Evolutionary conservation across 352 stramenopile species (phyloP), one percentile per base, ranked within the genome.

Genomic region (Globisporangium uncinulatum): DNA sequence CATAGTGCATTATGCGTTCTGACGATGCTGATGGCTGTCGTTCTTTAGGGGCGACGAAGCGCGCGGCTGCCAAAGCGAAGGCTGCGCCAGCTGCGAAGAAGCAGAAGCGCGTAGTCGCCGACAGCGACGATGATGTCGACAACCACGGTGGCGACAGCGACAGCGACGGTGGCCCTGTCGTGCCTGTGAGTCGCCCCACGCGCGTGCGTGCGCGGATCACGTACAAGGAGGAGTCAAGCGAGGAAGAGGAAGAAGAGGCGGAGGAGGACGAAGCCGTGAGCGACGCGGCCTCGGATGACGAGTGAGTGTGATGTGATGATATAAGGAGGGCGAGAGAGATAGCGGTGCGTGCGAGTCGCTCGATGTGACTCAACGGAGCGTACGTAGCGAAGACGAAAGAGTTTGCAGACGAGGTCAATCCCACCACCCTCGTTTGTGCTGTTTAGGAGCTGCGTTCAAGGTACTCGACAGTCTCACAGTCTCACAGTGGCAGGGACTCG

Each of bases 241-340:
- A 81, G n/a, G 66, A 62, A 3, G 53, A 63, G 0, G 59, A 76
- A 1, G 64, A 72, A 6, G 65, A 69, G 13, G 70, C 72, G 1
- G 60, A 75, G 1, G 56, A 63, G 6, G 67, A 76, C 36, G 76
- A 87, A 4, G 70, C 72, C 3, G 5, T 13, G 34, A 39, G 34
- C n/a, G 74, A 70, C 36, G 74, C 83, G 9, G 78, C 83, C 52
- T 87, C 74, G 51, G 82, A 90, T 51, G 87, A 78, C 54, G 69
- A 80, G 24, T 74, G 57, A 44, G 7, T 24, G 42, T 20, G 10
- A 32, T 44, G 5, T 3, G 49, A 34, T n/a, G 36, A 21, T 10
- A n/a, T 3, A 44, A 29, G 24, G 54, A 32, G 53, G 11, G 5
- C 24, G n/a, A 53, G 11, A 63, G 4, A 7, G 15, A 24, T 13